Evolutionary conservation across 805 yeast species (phyloP).

Genomic region (Yarrowia deformans): DNA sequence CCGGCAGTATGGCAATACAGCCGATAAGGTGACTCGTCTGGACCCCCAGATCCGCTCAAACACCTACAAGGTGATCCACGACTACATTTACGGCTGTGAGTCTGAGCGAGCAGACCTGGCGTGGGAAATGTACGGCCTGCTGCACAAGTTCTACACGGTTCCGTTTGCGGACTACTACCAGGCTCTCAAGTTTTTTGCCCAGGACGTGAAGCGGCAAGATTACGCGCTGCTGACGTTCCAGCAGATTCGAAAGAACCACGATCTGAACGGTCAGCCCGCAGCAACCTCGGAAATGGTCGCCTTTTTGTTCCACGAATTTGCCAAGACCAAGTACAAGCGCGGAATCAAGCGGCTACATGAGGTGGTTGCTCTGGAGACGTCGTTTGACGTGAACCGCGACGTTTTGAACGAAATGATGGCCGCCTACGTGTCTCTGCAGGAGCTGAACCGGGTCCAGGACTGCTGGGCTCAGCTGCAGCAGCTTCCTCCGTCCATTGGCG

Average conservation of each 20-base stretch:
- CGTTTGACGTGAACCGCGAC: slow-evolving; percentile 61
- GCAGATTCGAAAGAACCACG: slow-evolving; percentile 62
- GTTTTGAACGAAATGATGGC: slow-evolving; percentile 69
- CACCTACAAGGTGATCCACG: slow-evolving; percentile 54
- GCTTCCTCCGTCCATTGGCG: slow-evolving; percentile 59
- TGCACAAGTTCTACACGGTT: slow-evolving; percentile 62
- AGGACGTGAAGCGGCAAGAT: slow-evolving; percentile 61
- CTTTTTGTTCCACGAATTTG: slow-evolving; percentile 67
- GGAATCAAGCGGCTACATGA: slow-evolving; percentile 73
- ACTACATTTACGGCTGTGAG: slow-evolving; percentile 54
- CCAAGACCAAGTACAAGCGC: slow-evolving; percentile 63
- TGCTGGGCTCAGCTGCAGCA: slow-evolving; percentile 66
- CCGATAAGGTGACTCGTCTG: slow-evolving; percentile 29
- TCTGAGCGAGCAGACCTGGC: slow-evolving; percentile 53
- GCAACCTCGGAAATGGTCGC: slow-evolving; percentile 65
- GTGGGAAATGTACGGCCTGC: slow-evolving; percentile 65
- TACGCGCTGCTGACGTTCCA: slow-evolving; percentile 69
- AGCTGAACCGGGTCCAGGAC: slow-evolving; percentile 63
- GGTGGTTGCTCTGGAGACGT: slow-evolving; percentile 66
- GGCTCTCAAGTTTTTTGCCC: slow-evolving; percentile 60
- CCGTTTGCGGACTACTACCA: slow-evolving; percentile 68
- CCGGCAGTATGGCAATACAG: slow-evolving; percentile 53
- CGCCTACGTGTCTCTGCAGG: slow-evolving; percentile 67
- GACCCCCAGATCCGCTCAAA: slow-evolving; percentile 35
- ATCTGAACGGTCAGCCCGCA: slow-evolving; percentile 60